These are phyloP conservation scores for Podospora australis DNA, from an alignment of 495 filamentous ascomycete species.

Conservation along the genomic window DNA sequence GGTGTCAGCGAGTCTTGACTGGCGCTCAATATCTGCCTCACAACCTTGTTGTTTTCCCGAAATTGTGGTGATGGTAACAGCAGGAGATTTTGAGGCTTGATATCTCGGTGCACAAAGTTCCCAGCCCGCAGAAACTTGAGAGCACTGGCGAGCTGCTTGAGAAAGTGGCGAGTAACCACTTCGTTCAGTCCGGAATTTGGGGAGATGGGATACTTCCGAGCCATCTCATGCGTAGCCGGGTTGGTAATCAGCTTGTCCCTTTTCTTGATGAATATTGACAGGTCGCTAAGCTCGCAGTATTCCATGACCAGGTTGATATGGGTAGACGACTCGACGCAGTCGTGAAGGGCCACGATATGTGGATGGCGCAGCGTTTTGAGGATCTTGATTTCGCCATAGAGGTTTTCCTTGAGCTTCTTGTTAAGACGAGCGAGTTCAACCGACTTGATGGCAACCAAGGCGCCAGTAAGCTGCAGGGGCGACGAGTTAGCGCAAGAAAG, in stretches of 20 bases:
- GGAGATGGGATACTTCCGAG: slow-evolving; percentile 82
- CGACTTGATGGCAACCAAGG: slow-evolving; percentile 87
- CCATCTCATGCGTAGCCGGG: slow-evolving; percentile 73
- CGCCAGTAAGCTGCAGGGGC: slow-evolving; percentile 43
- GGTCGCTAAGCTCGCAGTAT: slow-evolving; percentile 89
- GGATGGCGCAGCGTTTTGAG: slow-evolving; percentile 88
- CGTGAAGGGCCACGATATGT: slow-evolving; percentile 92
- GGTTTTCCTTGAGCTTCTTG: slow-evolving; percentile 92
- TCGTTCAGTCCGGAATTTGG: slow-evolving; percentile 80
- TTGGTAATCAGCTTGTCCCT: slow-evolving; percentile 70
- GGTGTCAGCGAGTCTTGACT: slow-evolving; percentile 75
- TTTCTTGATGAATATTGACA: slow-evolving; percentile 92
- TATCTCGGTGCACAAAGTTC: slow-evolving; percentile 90
- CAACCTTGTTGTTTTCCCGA: slow-evolving; percentile 32
- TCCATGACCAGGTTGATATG: slow-evolving; percentile 99
- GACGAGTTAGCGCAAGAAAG: not conserved
- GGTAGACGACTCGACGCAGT: slow-evolving; percentile 75
- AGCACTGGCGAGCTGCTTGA: slow-evolving; percentile 91
- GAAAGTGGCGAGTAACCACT: slow-evolving; percentile 87
- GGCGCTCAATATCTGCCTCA: slow-evolving; percentile 48
- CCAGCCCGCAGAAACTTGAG: slow-evolving; percentile 77
- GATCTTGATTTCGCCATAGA: slow-evolving; percentile 90
- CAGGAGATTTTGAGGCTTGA: slow-evolving; percentile 94
- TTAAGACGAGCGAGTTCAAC: slow-evolving; percentile 85
- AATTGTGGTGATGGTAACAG: slow-evolving; percentile 76